These are phyloP conservation scores for Didymella lethalis DNA, from an alignment of 2,329 filamentous ascomycete genomes.

Conservation along the genomic window DNA sequence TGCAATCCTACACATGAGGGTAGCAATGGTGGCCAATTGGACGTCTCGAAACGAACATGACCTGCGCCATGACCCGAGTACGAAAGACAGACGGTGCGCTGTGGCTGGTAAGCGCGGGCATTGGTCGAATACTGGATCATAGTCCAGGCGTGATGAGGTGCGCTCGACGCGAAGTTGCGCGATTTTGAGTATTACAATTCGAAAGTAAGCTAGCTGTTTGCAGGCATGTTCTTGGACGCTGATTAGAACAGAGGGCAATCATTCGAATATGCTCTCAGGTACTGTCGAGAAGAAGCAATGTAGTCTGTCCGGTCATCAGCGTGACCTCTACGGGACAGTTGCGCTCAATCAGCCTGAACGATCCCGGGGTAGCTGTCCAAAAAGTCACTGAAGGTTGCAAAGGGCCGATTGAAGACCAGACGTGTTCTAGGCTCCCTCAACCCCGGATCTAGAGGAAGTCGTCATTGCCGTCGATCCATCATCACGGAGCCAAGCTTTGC, in stretches of 20 bases:
- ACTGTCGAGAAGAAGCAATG: background rate
- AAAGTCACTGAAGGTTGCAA: background rate
- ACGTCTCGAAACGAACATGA: background rate
- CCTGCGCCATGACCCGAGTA: slow-evolving; percentile 5
- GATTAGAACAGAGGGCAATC: background rate
- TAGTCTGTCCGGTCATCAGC: background rate
- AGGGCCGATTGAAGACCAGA: background rate
- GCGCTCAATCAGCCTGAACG: background rate
- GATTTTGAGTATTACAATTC: slow-evolving; percentile 13
- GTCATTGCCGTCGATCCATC: slow-evolving; percentile 6
- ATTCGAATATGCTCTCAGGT: background rate
- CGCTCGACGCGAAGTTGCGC: slow-evolving; percentile 8
- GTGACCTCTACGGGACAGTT: background rate
- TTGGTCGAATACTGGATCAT: background rate
- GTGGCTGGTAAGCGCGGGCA: slow-evolving; percentile 13
- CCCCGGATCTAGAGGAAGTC: slow-evolving; percentile 7
- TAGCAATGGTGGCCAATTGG: background rate
- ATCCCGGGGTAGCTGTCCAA: background rate
- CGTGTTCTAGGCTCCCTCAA: slow-evolving; percentile 9
- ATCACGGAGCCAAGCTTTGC: slow-evolving; percentile 13
- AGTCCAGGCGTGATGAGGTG: slow-evolving; percentile 8
- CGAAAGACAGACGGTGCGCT: slow-evolving; percentile 1
- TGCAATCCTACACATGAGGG: background rate
- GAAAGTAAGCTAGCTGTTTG: background rate
- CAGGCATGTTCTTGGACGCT: background rate